Evolutionary conservation across 176 grass and related monocot species (phyloP).

Genomic region (Oryza punctata): DNA sequence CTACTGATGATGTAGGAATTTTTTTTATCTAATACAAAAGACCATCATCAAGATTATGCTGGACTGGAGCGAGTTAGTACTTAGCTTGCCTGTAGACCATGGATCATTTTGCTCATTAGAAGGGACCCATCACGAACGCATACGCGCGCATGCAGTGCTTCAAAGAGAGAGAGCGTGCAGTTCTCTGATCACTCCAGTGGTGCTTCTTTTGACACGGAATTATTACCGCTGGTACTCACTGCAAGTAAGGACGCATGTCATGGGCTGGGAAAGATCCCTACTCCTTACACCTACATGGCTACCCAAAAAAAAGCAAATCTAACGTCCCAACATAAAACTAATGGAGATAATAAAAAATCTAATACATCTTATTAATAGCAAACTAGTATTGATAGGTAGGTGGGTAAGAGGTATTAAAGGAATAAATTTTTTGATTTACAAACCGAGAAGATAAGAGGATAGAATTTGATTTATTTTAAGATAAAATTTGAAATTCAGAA

Average conservation of each 20-base stretch:
- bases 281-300: no score
- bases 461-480: no score
- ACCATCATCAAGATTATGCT: not conserved
- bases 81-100: not conserved
- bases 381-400: no score
- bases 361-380: no score
- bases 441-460: no score
- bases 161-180: not conserved
- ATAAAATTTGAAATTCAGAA: no score
- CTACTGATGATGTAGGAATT: not conserved
- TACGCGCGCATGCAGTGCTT: not conserved
- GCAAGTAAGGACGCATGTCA: not conserved
- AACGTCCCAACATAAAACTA: no score
- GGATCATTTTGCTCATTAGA: not conserved
- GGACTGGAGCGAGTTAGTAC: not conserved
- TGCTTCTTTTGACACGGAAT: not conserved
- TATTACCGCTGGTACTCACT: not conserved
- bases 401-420: no score
- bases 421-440: no score
- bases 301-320: no score
- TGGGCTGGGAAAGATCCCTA: not conserved
- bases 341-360: no score
- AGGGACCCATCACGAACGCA: not conserved
- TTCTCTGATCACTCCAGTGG: not conserved
- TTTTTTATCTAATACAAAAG: not conserved